A percentile compares a stretch with the other conserved stretches of the same genome.
Conservation (phyloP, 2,329 filamentous ascomycete genomes). For the Talaromyces sp. region DNA sequence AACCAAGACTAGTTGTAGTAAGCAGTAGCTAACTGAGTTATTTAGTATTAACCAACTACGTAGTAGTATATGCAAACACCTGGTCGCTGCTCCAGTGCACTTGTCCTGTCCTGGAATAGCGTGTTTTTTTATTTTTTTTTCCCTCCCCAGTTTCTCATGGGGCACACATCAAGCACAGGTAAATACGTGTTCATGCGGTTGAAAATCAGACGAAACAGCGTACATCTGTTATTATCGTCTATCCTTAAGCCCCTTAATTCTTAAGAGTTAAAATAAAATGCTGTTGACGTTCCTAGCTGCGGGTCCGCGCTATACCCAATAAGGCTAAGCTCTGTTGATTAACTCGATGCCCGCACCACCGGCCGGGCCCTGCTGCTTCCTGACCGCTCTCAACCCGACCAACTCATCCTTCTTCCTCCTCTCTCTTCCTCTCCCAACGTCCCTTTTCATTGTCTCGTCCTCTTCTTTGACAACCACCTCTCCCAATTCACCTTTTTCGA, state of each 20-base stretch:
- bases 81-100: not conserved
- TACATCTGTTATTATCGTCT: not conserved
- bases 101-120: not conserved
- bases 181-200: not conserved
- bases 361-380: conserved; percentile 24
- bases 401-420: conserved; percentile 12
- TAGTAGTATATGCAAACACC: not conserved
- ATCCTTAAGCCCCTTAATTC: not conserved
- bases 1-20: not conserved
- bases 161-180: not conserved
- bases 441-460: not conserved
- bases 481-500: conserved; percentile 12
- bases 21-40: not conserved
- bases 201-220: not conserved
- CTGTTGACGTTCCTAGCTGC: conserved; percentile 1
- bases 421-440: not conserved
- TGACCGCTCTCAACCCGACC: conserved; percentile 19
- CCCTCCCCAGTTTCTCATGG: not conserved
- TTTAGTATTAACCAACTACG: too few species aligned
- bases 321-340: conserved; percentile 16
- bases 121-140: not conserved
- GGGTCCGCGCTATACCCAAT: conserved; percentile 18
- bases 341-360: conserved; percentile 25
- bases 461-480: conserved; percentile 7
- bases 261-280: not conserved